phyloP scores from a whole-genome alignment of 108 stramenopile species.

The Fragilaria radians region DNA sequence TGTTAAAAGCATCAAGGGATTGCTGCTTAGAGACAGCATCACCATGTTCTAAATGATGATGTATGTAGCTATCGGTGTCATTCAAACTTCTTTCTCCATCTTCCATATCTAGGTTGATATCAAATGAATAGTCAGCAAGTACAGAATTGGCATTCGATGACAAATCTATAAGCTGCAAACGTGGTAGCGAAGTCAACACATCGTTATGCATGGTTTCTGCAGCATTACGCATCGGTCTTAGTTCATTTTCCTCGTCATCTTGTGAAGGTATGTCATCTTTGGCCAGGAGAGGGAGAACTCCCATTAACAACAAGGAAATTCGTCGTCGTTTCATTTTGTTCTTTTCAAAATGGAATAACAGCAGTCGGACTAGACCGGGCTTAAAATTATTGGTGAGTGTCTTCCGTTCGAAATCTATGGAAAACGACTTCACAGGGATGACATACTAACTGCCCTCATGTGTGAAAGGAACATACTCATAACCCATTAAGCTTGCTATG shows the following conservation, averaged over 20 bases:
- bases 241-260: conserved; percentile 4
- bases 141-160: background rate
- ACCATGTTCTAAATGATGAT: too few relatives aligned
- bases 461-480: background rate
- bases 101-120: background rate
- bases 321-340: conserved; percentile 18
- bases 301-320: conserved; percentile 18
- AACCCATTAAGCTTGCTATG: background rate
- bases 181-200: background rate
- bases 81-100: background rate
- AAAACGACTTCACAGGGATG: too few relatives aligned
- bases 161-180: background rate
- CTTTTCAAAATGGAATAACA: background rate
- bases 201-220: conserved; percentile 16
- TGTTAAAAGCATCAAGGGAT: background rate
- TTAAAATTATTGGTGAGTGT: background rate
- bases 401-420: too few relatives aligned
- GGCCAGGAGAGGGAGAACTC: conserved; percentile 27
- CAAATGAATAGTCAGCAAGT: background rate
- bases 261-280: conserved; percentile 7
- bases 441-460: too few relatives aligned
- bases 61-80: background rate
- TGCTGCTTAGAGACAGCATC: background rate
- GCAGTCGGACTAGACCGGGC: too few relatives aligned
- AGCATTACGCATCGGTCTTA: conserved; percentile 9